These are phyloP conservation scores for Pythium rhizo-oryzae DNA, from an alignment of 352 stramenopile genomes.

Conservation along the genomic window DNA sequence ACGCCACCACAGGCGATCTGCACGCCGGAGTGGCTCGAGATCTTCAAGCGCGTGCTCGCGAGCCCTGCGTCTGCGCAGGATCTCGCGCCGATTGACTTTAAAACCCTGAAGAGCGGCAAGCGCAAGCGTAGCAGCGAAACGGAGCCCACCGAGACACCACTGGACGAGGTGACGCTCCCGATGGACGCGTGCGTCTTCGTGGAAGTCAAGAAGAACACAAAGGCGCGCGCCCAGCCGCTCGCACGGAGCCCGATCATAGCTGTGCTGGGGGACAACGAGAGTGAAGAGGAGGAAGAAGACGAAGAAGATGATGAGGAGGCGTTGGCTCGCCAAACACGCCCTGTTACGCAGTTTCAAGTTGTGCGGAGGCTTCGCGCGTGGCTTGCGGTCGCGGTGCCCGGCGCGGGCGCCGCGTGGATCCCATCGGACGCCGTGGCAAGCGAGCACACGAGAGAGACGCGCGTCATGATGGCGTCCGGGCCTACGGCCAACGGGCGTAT, in stretches of 20 bases:
- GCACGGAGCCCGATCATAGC: slow-evolving; percentile 8
- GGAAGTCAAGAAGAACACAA: slow-evolving; percentile 16
- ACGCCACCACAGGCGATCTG: slow-evolving; percentile 12
- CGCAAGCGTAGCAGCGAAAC: slow-evolving; percentile 12
- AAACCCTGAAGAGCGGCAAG: slow-evolving; percentile 17
- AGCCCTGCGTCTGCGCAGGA: slow-evolving; percentile 11
- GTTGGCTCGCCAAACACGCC: not conserved
- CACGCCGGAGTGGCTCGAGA: slow-evolving; percentile 17
- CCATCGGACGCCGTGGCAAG: slow-evolving; percentile 1
- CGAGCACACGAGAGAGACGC: not conserved
- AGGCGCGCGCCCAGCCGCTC: slow-evolving; percentile 17
- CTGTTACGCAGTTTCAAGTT: slow-evolving; percentile 9
- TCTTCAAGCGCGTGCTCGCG: slow-evolving; percentile 18
- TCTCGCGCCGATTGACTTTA: slow-evolving; percentile 20
- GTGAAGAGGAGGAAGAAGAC: not conserved
- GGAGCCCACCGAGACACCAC: not conserved
- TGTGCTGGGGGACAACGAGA: not conserved
- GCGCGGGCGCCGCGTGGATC: slow-evolving; percentile 21
- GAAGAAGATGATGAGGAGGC: not conserved
- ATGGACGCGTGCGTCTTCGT: slow-evolving; percentile 10
- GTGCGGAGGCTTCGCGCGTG: slow-evolving; percentile 18
- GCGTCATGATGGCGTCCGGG: not conserved
- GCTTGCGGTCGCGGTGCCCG: slow-evolving; percentile 20
- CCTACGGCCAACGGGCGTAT: not conserved
- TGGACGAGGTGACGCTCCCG: slow-evolving; percentile 10